Evolutionary conservation across 208 protist genomes (phyloP).

Genomic region (Hexamita inflata): DNA sequence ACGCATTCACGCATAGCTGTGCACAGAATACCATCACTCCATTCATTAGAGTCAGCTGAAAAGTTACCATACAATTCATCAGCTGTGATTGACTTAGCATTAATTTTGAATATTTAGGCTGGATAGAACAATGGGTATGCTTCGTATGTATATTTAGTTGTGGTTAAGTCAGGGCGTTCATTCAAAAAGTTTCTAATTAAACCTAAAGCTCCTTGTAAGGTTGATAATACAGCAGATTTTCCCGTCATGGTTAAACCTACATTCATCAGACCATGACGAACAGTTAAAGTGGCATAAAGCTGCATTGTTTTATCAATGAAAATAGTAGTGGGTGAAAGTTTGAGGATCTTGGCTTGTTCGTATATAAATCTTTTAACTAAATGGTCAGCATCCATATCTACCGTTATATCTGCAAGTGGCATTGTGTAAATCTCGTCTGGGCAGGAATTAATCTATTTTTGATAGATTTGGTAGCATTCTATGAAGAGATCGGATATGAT

Average conservation of each 20-base stretch:
- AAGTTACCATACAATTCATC: conserved; percentile 82
- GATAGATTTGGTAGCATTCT: not conserved
- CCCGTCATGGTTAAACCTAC: conserved; percentile 88
- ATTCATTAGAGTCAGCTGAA: conserved; percentile 81
- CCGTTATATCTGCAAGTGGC: not conserved
- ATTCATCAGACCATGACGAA: conserved; percentile 93
- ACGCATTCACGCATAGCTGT: conserved; percentile 62
- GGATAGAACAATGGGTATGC: not conserved
- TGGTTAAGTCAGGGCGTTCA: not conserved
- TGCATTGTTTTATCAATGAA: conserved; percentile 67
- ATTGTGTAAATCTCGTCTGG: not conserved
- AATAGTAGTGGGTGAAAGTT: not conserved
- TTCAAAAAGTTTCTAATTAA: not conserved
- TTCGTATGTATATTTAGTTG: not conserved
- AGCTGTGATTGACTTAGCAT: conserved; percentile 79
- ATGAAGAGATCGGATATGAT: conserved; percentile 54
- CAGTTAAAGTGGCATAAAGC: conserved; percentile 74
- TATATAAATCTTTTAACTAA: conserved; percentile 9
- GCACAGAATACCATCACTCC: conserved; percentile 80
- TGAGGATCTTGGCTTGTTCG: not conserved
- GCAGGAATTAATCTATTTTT: not conserved
- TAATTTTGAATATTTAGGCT: conserved; percentile 53
- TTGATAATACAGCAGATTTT: conserved; percentile 81
- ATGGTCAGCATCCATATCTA: conserved; percentile 17
- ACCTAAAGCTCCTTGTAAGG: conserved; percentile 72